These are phyloP conservation scores for Melampsora americana DNA, from an alignment of 1,284 basidiomycete genomes.

Conservation along the genomic window DNA sequence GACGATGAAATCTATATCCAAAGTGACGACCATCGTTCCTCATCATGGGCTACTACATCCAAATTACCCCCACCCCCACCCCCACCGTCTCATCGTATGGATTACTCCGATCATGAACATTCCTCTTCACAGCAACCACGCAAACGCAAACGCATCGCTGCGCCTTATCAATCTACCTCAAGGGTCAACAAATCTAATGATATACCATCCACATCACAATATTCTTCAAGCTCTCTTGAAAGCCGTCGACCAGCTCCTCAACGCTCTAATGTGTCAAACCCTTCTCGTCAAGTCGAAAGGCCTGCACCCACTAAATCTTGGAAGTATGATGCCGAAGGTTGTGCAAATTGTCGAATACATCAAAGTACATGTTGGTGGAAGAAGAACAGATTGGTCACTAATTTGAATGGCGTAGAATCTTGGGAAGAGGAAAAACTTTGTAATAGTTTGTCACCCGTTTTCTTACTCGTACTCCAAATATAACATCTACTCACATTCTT, in stretches of 20 bases:
- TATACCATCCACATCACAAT: neutral
- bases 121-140: constrained; percentile 17
- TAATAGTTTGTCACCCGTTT: constrained; percentile 18
- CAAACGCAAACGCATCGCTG: constrained; percentile 31
- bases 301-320: neutral
- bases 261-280: neutral
- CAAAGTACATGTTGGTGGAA: constrained; percentile 35
- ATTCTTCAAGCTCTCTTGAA: neutral
- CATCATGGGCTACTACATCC: neutral
- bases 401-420: constrained; percentile 21
- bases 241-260: neutral
- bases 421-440: constrained; percentile 41
- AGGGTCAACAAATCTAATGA: neutral
- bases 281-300: neutral
- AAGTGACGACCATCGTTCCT: constrained; percentile 27
- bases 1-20: constrained; percentile 38
- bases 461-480: neutral
- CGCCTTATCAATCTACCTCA: neutral
- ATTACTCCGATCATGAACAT: neutral
- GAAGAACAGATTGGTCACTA: constrained; percentile 19
- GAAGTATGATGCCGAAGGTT: constrained; percentile 37
- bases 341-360: constrained; percentile 30
- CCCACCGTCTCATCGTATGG: neutral
- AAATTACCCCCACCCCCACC: constrained; percentile 2
- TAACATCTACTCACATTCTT: neutral